phyloP scores from a whole-genome alignment of 257 asterid species.

The Forsythia viridissima region DNA sequence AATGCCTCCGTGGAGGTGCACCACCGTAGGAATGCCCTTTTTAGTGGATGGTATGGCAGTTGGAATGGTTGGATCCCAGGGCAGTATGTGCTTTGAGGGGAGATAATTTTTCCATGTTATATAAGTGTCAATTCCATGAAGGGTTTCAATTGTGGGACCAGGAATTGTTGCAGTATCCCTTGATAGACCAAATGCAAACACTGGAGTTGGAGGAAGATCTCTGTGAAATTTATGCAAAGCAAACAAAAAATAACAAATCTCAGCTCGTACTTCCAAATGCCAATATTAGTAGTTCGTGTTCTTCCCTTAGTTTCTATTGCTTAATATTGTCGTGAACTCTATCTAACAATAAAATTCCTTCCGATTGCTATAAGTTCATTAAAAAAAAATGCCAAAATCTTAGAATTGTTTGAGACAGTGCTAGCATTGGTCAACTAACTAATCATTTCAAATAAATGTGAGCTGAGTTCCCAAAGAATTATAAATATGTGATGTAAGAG shows the following conservation, averaged over 20 bases:
- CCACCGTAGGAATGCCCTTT: constrained; percentile 78
- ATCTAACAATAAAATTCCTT: not conserved
- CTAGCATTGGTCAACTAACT: not conserved
- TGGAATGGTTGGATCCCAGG: constrained; percentile 86
- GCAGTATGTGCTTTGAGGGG: constrained; percentile 78
- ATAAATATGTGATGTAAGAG: not conserved
- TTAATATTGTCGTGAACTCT: not conserved
- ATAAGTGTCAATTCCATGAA: constrained; percentile 50
- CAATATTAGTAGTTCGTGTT: not conserved
- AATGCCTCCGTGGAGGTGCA: constrained; percentile 86
- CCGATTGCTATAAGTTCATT: not conserved
- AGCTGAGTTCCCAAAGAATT: not conserved
- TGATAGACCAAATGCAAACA: constrained; percentile 74
- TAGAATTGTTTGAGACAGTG: not conserved
- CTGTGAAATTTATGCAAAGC: constrained; percentile 74
- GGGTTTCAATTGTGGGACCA: constrained; percentile 89
- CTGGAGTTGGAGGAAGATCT: constrained; percentile 65
- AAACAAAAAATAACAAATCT: not conserved
- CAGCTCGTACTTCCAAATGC: not conserved
- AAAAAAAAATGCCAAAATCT: not conserved
- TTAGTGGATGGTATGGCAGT: constrained; percentile 49
- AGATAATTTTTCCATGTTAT: constrained; percentile 69
- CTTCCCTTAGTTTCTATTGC: not conserved
- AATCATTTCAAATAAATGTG: not conserved
- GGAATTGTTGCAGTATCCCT: constrained; percentile 61